phyloP scores from a whole-genome alignment of 768 basidiomycete species.

The Fomitopsis pulvina region DNA sequence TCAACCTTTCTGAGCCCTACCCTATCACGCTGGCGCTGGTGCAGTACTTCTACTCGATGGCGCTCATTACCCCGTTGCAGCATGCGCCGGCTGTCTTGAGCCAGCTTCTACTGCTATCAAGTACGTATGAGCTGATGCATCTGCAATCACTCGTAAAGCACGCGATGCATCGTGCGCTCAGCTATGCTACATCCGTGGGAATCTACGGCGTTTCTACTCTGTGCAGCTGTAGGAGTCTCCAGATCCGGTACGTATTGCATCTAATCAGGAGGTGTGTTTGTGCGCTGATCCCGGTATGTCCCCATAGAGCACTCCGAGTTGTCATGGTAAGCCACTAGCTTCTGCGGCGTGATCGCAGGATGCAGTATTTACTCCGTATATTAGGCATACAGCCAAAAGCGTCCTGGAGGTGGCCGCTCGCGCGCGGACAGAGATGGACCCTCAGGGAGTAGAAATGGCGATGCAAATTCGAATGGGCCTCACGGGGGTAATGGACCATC shows the following conservation, averaged over 20 bases:
- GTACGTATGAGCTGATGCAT: slow-evolving; percentile 74
- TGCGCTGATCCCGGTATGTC: neutral
- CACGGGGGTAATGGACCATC: slow-evolving; percentile 30
- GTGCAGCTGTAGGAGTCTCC: slow-evolving; percentile 81
- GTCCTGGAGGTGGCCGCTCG: slow-evolving; percentile 46
- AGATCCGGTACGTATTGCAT: slow-evolving; percentile 61
- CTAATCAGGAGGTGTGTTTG: slow-evolving; percentile 9
- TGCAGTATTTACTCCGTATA: neutral
- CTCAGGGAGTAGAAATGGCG: slow-evolving; percentile 13
- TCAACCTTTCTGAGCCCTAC: slow-evolving; percentile 84
- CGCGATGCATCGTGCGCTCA: slow-evolving; percentile 86
- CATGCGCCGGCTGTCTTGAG: slow-evolving; percentile 86
- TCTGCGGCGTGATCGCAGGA: neutral
- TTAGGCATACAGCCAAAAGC: slow-evolving; percentile 75
- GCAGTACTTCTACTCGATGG: slow-evolving; percentile 90
- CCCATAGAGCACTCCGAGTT: slow-evolving; percentile 63
- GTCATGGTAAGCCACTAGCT: slow-evolving; percentile 80
- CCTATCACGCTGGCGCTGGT: slow-evolving; percentile 83
- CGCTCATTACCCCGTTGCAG: slow-evolving; percentile 85
- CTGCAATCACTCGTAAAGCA: slow-evolving; percentile 81
- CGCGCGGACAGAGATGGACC: slow-evolving; percentile 39
- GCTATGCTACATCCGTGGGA: slow-evolving; percentile 79
- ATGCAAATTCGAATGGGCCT: slow-evolving; percentile 20
- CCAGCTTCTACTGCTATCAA: slow-evolving; percentile 77
- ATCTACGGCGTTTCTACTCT: slow-evolving; percentile 95